phyloP scores from a whole-genome alignment of 495 filamentous ascomycete genomes.

The Penicillium samsonianum region DNA sequence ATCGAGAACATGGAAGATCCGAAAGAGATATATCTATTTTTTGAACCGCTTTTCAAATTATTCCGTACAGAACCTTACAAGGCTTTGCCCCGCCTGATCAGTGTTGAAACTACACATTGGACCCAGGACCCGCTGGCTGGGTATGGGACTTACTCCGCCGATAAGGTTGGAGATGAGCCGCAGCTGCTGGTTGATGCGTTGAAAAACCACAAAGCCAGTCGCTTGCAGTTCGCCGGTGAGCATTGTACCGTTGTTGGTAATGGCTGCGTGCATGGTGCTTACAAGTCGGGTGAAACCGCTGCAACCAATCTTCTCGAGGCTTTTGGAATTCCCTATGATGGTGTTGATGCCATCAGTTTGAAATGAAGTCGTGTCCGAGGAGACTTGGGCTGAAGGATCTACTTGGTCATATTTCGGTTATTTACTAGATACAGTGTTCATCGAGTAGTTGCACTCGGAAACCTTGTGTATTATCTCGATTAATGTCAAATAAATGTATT shows the following conservation, averaged over 20 bases:
- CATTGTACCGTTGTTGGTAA: conserved; percentile 26
- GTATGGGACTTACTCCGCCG: conserved; percentile 28
- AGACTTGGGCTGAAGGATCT: neutral
- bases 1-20: conserved; percentile 26
- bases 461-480: neutral
- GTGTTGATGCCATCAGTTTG: conserved; percentile 1
- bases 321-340: conserved; percentile 22
- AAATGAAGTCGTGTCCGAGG: neutral
- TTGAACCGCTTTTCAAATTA: conserved; percentile 30
- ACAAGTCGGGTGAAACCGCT: conserved; percentile 26
- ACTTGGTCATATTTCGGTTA: neutral
- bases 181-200: conserved; percentile 21
- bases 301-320: conserved; percentile 21
- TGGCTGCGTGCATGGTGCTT: conserved; percentile 31
- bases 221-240: conserved; percentile 30
- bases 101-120: conserved; percentile 31
- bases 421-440: neutral
- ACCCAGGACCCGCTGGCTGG: conserved; percentile 30
- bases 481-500: neutral
- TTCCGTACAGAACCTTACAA: conserved; percentile 29
- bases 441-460: neutral
- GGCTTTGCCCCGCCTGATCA: conserved; percentile 24
- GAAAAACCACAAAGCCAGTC: conserved; percentile 21
- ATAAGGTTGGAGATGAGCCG: conserved; percentile 29
- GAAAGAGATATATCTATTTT: conserved; percentile 27